These are phyloP conservation scores for Colletotrichum orchidophilum DNA, from an alignment of 2,329 filamentous ascomycete species.

Conservation along the genomic window DNA sequence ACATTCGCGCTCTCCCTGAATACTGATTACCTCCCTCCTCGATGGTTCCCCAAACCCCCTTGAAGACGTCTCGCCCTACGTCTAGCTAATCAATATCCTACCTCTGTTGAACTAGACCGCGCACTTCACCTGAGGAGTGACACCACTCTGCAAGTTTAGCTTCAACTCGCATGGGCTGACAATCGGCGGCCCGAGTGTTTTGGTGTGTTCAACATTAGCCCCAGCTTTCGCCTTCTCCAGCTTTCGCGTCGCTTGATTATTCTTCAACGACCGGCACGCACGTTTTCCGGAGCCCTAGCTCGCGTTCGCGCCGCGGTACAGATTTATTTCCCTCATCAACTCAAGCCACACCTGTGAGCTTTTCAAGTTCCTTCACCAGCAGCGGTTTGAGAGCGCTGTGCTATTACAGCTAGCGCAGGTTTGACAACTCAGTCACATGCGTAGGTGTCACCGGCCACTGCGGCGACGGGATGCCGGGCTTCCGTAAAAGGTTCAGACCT, in stretches of 20 bases:
- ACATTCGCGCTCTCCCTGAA: neutral
- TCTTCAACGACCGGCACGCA: neutral
- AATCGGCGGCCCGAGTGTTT: conserved; percentile 1
- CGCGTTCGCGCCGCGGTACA: conserved; percentile 7
- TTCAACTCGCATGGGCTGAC: neutral
- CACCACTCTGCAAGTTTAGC: neutral
- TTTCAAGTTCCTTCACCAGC: neutral
- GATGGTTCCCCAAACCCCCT: too few relatives aligned
- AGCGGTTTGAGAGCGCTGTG: neutral
- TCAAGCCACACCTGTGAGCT: neutral
- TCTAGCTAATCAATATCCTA: neutral
- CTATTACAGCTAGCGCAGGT: neutral
- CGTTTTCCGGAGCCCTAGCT: neutral
- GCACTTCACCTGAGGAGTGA: neutral
- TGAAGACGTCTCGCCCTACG: neutral
- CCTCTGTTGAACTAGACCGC: neutral
- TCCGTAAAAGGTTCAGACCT: neutral
- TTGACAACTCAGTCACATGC: neutral
- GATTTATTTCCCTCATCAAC: neutral
- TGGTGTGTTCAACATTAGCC: neutral
- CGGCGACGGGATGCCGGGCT: neutral
- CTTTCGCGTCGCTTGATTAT: neutral
- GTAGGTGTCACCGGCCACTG: neutral
- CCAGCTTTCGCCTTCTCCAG: neutral
- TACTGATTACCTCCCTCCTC: neutral